Evolutionary conservation across 306 rosid genomes (phyloP), one percentile per base, ranked within the genome.

Genomic region (Corylus heterophylla): DNA sequence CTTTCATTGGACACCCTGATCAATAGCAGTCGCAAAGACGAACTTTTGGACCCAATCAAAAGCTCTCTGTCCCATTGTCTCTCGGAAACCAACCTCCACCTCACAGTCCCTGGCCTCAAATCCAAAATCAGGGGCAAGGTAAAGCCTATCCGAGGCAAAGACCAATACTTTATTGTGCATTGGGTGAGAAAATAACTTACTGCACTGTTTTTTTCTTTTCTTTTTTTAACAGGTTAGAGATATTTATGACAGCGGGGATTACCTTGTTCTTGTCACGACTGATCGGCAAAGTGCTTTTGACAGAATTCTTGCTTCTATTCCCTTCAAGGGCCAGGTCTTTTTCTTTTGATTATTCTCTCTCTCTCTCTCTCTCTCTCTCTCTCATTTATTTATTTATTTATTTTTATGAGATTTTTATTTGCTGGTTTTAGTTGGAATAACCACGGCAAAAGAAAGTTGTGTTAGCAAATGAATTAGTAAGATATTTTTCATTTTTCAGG

Each of bases 281-380:
- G 98, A 95, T 81, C 85, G 98, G 75, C 98, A 89, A 81, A 92
- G 98, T 81, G 98, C 98, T 7, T 95, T 95, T 71, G 98, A 95
- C 82, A 89, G 98, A 87, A 87, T 95, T 87, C 98, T 95, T 69
- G 97, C 98, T 81, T 95, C 98, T 25, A 91, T 95, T 79, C 98
- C 98, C 61, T 95, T 92, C 83, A 95, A 92, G 82, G 98, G 98
- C 84, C 98, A 92, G 97, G 97, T 89, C 44, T 74, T 77, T 83
- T 78, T 68, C 66, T 25, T 11, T 25, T 27, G 22, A 64, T 42
- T 16, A 39, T 1, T 58, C 20, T 29, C 2, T 29, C 31, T 29
- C 2, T 29, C 31, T 54, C 14, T 7, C 31, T 58, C 20, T 29
- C 2, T 29, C 31, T 54, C 14, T 7, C 31, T 58, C 20, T 29